Evolutionary conservation across 345 rosid genomes (phyloP).

Genomic region (Salix koriyanagi): DNA sequence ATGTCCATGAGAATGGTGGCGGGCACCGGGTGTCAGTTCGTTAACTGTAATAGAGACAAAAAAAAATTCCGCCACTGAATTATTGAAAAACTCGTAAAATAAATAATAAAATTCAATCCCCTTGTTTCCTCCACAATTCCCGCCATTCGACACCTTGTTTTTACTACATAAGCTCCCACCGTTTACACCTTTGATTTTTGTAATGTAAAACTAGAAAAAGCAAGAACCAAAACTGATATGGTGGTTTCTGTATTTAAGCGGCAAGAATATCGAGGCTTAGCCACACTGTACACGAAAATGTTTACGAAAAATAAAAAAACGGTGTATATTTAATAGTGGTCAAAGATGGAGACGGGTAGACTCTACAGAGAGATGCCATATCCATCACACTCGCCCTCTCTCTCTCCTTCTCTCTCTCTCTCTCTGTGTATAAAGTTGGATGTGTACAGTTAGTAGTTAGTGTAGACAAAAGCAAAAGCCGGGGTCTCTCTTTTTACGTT

Average conservation of each 20-base stretch:
- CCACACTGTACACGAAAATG: not conserved
- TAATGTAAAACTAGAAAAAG: not conserved
- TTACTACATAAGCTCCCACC: not conserved
- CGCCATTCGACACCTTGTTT: slow-evolving; percentile 26
- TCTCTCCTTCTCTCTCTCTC: no score
- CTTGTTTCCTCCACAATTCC: slow-evolving; percentile 26
- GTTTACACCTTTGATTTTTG: not conserved
- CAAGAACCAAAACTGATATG: not conserved
- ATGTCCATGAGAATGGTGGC: no score
- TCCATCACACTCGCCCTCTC: not conserved
- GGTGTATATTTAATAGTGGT: not conserved
- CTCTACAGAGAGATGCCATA: not conserved
- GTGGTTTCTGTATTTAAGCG: not conserved
- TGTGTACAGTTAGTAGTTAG: not conserved
- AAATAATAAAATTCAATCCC: not conserved
- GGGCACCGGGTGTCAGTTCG: no score
- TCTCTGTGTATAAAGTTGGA: not conserved
- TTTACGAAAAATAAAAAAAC: not conserved
- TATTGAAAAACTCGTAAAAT: not conserved
- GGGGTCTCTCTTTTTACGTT: not conserved
- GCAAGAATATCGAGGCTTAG: not conserved
- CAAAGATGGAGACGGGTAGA: slow-evolving; percentile 6
- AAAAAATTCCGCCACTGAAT: not conserved
- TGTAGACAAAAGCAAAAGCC: slow-evolving; percentile 4
- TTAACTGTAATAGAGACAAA: not conserved